These are phyloP conservation scores for Hygrophorus pudorinus DNA, from an alignment of 768 basidiomycete species.

Conservation along the genomic window DNA sequence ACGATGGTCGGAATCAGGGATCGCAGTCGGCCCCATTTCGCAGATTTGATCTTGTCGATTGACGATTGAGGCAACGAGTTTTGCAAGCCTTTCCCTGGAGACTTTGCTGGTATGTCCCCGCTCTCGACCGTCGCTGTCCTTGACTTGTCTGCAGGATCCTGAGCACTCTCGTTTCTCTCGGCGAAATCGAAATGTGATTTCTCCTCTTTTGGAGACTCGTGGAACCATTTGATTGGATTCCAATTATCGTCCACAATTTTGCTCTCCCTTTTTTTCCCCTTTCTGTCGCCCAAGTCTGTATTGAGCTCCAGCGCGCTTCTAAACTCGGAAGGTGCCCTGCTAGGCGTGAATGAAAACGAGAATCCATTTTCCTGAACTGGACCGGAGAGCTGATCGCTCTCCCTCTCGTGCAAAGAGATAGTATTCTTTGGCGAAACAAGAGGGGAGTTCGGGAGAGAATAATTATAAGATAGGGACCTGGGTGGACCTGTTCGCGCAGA, in stretches of 20 bases:
- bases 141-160: background rate
- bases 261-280: conserved; percentile 46
- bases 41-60: conserved; percentile 15
- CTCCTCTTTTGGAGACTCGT: conserved; percentile 43
- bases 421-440: conserved; percentile 17
- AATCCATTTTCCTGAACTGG: conserved; percentile 25
- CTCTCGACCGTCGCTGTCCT: background rate
- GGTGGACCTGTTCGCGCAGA: conserved; percentile 65
- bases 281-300: no score
- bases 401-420: no score
- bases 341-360: conserved; percentile 21
- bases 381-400: conserved; percentile 19
- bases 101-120: background rate
- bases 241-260: conserved; percentile 42
- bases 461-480: conserved; percentile 58
- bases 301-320: conserved; percentile 54
- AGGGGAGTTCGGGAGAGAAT: conserved; percentile 39
- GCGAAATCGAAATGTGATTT: conserved; percentile 25
- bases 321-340: conserved; percentile 39
- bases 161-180: background rate
- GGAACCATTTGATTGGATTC: conserved; percentile 45
- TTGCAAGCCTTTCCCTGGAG: conserved; percentile 18
- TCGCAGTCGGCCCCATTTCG: conserved; percentile 56
- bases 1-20: conserved; percentile 52
- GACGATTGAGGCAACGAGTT: conserved; percentile 21